A percentile compares a stretch with the other conserved stretches of the same genome.
Conservation (phyloP, 1,139 yeast genomes). For the Sugiyamaella sp. region DNA sequence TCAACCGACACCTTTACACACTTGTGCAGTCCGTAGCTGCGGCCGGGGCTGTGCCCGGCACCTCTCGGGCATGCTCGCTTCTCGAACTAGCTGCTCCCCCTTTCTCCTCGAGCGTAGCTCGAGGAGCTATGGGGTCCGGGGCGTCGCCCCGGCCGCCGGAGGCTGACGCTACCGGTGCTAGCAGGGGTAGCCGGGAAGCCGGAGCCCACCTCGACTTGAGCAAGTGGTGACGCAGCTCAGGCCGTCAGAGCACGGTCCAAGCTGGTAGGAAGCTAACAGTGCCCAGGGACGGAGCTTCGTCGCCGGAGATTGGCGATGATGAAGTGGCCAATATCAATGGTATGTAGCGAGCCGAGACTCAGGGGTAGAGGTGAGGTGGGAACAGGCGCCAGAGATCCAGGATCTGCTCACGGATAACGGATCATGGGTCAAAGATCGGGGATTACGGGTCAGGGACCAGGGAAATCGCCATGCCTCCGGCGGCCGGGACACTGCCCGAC, state of each 20-base stretch:
- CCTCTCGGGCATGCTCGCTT: too few relatives aligned
- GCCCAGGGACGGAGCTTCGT: conserved; percentile 3
- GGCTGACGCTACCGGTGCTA: neutral
- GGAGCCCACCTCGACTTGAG: neutral
- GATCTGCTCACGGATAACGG: conserved; percentile 6
- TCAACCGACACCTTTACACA: too few relatives aligned
- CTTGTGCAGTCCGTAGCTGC: too few relatives aligned
- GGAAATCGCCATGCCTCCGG: too few relatives aligned
- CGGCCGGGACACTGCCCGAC: too few relatives aligned
- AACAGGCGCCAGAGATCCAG: conserved; percentile 20
- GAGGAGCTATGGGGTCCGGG: neutral
- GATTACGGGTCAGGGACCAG: neutral
- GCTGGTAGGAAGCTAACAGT: too few relatives aligned
- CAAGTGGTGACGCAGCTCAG: neutral
- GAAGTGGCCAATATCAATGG: conserved; percentile 27
- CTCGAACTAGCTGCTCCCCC: neutral
- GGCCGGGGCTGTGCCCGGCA: too few relatives aligned
- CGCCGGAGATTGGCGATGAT: conserved; percentile 23
- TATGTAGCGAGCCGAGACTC: conserved; percentile 15
- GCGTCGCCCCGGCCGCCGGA: neutral
- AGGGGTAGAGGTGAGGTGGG: neutral
- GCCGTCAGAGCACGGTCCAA: too few relatives aligned
- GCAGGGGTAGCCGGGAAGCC: neutral
- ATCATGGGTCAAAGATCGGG: too few relatives aligned
- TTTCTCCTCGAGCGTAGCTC: neutral